Base-by-base conservation (phyloP, 352 stramenopile genomes). In the Phytophthora ramorum region DNA sequence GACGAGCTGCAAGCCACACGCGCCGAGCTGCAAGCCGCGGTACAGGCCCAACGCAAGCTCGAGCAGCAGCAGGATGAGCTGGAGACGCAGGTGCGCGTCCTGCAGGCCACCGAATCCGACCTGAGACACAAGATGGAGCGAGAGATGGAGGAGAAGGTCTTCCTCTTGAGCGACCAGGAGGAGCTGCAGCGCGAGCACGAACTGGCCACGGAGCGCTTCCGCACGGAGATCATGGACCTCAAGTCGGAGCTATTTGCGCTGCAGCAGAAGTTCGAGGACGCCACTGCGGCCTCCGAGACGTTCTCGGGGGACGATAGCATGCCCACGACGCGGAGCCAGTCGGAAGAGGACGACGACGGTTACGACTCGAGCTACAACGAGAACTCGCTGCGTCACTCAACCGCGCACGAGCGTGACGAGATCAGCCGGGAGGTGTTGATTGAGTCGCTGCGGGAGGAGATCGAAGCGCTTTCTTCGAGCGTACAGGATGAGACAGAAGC, bases 61-160 rank as follows among this genome's bases (percentile, higher is more conserved):
- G 85, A 93, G 56, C 83, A 92, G 63, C 79, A 96, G 38, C 74
- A 91, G 37, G 87, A 96, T 56, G 85, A 93, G 16, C 61, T 94
- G 26, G 65, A 84, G 51, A 96, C 87, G 12, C 85, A 94, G 59
- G 85, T 96, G 55, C 87, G 87, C 56, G 87, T 96, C 14, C 62
- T 96, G 40, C 78, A 91, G 59, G 87, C 87, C 20, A 94, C 87
- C 0, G 87, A 93, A 41, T 78, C 75, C 8, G 87, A 96, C 65
- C 53, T 96, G 49, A 71, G 74, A 12, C 85, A 96, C 76, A 88
- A 91, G 45, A 85, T 96, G 71, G 87, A 96, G 72, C 82, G 85
- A 7, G 87, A 93, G 70, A 91, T 92, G 54, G 87, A 96, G 63
- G 85, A 96, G 48, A 93, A 92, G 63, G 85, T 96, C 19, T 96